These are phyloP conservation scores for Cadophora sp. DNA, from an alignment of 2,329 filamentous ascomycete genomes.

Conservation along the genomic window DNA sequence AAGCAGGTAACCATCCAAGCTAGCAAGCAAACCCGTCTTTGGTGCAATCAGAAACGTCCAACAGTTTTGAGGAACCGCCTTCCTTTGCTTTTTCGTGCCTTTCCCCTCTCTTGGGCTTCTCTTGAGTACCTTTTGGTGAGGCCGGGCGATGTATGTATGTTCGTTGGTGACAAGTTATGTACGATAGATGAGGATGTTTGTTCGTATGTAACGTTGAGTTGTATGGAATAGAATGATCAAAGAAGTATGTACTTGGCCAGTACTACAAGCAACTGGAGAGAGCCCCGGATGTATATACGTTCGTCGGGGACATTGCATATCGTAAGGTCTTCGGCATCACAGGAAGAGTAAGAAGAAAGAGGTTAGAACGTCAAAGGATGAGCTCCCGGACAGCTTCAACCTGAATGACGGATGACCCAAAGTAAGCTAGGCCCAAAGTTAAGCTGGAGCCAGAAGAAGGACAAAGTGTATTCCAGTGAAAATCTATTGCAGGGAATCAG, in stretches of 20 bases:
- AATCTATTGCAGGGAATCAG: neutral
- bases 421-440: neutral
- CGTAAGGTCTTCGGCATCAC: neutral
- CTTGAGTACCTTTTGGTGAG: neutral
- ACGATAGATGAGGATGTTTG: constrained; percentile 4
- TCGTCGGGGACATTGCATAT: constrained; percentile 22
- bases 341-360: neutral
- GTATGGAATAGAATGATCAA: constrained; percentile 1
- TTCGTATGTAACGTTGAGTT: neutral
- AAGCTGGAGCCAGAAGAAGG: constrained; percentile 4
- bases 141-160: neutral
- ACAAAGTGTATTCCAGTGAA: neutral
- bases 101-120: neutral
- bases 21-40: constrained; percentile 12
- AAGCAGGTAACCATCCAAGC: constrained; percentile 8
- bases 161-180: constrained; percentile 5
- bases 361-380: neutral
- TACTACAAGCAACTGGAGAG: constrained; percentile 20
- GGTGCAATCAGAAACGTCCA: constrained; percentile 7
- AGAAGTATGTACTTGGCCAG: constrained; percentile 5
- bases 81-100: constrained; percentile 4
- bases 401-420: neutral
- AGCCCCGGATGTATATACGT: constrained; percentile 25
- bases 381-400: neutral
- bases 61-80: neutral